Base-by-base conservation (phyloP, 2,329 filamentous ascomycete genomes). In the Epichloe baconii region DNA sequence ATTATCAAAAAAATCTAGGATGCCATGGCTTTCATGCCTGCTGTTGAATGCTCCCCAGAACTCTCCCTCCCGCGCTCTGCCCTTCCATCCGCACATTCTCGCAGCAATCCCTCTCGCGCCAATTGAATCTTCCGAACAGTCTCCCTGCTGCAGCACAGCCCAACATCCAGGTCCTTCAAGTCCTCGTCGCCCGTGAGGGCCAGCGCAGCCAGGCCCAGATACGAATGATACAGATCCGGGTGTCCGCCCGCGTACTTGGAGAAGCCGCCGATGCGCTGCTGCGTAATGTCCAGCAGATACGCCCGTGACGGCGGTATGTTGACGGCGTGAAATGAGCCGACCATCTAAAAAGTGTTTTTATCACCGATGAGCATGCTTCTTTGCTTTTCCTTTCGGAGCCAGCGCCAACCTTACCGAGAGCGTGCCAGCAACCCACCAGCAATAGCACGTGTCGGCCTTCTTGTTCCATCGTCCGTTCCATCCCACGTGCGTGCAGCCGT, bases 381-480 rank as follows among this genome's bases (percentile, higher is more conserved):
- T 12, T 19, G 26, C 15, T 17, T n/a, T n/a, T 10, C 11, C 8
- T 21, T 49, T 1, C 5, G 26, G 21, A 11, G 42, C 19, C 23
- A 34, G 34, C 36, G 36, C 21, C 26, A 34, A 35, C 48, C 66
- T 54, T 61, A 76, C 71, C 49, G 63, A 59, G 1, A 80, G 63
- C 1, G 88, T 80, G 2, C 80, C 88, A 4, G 77, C 76, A 0
- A 87, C 88, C 93, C 93, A 98, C 74, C 91, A 98, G 21, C 82
- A 85, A 66, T 98, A 98, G 69, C 93, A 98, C 0, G 93, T 97
- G 68, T 98, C 93, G 10, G 87, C 86, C 46, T 83, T 77, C 67
- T 98, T 98, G 71, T 95, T 96, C 64, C 80, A 82, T 47, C 93
- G 82, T 26, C 93, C 93, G 61, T 94, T 95, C 69, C 94, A 89